Conservation (phyloP, 1,284 basidiomycete species). For the Cutaneotrichosporon spelunceum region DNA sequence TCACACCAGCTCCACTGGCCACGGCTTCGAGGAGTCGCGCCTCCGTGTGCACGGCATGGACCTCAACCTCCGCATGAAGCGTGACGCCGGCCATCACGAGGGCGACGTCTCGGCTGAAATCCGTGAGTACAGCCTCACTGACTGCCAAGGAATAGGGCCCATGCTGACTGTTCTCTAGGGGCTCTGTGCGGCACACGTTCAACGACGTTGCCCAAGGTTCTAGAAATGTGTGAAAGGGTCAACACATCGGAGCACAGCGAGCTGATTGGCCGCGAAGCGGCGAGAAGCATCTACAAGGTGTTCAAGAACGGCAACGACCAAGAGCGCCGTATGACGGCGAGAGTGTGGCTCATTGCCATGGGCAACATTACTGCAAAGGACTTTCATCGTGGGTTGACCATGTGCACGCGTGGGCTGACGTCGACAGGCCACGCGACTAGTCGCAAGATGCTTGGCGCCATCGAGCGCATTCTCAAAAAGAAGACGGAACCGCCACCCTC, state of each 20-base stretch:
- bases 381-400: conserved; percentile 38
- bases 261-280: conserved; percentile 45
- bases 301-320: conserved; percentile 46
- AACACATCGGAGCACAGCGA: conserved; percentile 43
- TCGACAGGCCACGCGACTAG: conserved; percentile 37
- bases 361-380: conserved; percentile 35
- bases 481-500: conserved; percentile 11
- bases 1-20: conserved; percentile 23
- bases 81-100: conserved; percentile 13
- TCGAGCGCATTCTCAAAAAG: conserved; percentile 31
- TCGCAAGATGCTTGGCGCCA: conserved; percentile 40
- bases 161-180: conserved; percentile 22
- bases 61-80: not conserved
- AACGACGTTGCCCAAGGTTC: conserved; percentile 37
- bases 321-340: conserved; percentile 41
- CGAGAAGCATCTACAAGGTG: conserved; percentile 45
- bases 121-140: conserved; percentile 29
- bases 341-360: conserved; percentile 50
- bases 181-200: conserved; percentile 34
- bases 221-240: conserved; percentile 47
- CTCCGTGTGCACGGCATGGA: not conserved
- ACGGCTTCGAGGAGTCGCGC: conserved; percentile 17
- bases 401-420: conserved; percentile 10
- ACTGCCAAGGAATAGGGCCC: not conserved
- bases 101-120: conserved; percentile 40